Evolutionary conservation across 73 alveolate genomes (phyloP).

Genomic region (Paramecium caudatum): DNA sequence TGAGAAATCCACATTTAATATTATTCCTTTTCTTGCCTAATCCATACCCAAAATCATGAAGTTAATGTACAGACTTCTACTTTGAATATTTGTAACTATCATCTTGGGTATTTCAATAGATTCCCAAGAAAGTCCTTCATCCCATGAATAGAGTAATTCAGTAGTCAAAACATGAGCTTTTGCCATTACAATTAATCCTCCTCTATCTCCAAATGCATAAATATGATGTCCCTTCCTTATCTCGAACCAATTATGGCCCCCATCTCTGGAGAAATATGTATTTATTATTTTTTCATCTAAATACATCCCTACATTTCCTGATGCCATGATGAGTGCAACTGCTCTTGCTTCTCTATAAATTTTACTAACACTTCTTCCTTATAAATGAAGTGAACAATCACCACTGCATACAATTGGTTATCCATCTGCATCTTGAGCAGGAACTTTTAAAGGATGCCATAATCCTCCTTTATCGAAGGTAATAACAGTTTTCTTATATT

Average conservation of each 20-base stretch:
- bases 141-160: constrained; percentile 85
- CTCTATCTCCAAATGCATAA: constrained; percentile 97
- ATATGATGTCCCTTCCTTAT: constrained; percentile 89
- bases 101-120: constrained; percentile 24
- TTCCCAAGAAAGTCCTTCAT: constrained; percentile 89
- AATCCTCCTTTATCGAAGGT: constrained; percentile 93
- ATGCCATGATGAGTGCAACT: constrained; percentile 90
- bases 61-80: constrained; percentile 31
- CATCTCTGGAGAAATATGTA: constrained; percentile 92
- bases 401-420: constrained; percentile 78
- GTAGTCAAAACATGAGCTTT: constrained; percentile 84
- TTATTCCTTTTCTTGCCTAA: constrained; percentile 76
- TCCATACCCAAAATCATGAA: not conserved
- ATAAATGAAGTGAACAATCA: constrained; percentile 91
- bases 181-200: constrained; percentile 97
- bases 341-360: constrained; percentile 87
- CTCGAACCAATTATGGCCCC: constrained; percentile 92
- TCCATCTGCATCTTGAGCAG: constrained; percentile 77
- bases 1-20: constrained; percentile 86
- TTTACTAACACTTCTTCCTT: constrained; percentile 85
- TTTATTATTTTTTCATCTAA: constrained; percentile 76
- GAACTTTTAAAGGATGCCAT: constrained; percentile 89
- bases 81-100: not conserved
- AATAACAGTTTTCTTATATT: constrained; percentile 85
- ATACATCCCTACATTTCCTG: constrained; percentile 92